Evolutionary conservation across 331 rosid genomes (phyloP).

Genomic region (Phaseolus coccineus): DNA sequence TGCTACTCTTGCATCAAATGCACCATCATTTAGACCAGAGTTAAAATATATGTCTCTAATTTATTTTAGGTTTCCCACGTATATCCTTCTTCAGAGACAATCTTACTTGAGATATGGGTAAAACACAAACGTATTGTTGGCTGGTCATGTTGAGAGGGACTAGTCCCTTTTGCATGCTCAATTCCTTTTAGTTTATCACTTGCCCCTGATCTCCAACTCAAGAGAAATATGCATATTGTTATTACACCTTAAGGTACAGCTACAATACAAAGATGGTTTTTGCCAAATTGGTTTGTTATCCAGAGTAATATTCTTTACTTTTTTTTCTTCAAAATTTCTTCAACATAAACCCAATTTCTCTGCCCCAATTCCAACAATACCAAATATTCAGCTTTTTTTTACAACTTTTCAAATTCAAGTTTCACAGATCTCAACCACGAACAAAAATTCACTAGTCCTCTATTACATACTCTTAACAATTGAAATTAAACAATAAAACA

Average conservation of each 20-base stretch:
- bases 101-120: not conserved
- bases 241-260: not conserved
- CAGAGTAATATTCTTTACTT: not conserved
- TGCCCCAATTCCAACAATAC: conserved; percentile 45
- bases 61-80: not conserved
- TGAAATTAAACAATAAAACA: conserved; percentile 9
- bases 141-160: not conserved
- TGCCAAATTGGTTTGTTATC: not conserved
- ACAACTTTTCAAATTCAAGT: conserved; percentile 37
- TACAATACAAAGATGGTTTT: conserved; percentile 24
- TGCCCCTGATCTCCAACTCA: not conserved
- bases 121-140: not conserved
- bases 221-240: not conserved
- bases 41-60: not conserved
- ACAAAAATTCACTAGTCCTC: conserved; percentile 48
- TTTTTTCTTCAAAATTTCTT: not conserved
- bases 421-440: conserved; percentile 45
- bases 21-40: not conserved
- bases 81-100: not conserved
- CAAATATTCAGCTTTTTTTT: conserved; percentile 42
- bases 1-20: conserved; percentile 28
- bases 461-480: conserved; percentile 47
- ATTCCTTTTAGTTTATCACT: not conserved
- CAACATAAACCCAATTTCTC: conserved; percentile 58
- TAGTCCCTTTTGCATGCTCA: not conserved